Base-by-base conservation (phyloP, 2,329 filamentous ascomycete species). In the Hymenoscyphus linearis region DNA sequence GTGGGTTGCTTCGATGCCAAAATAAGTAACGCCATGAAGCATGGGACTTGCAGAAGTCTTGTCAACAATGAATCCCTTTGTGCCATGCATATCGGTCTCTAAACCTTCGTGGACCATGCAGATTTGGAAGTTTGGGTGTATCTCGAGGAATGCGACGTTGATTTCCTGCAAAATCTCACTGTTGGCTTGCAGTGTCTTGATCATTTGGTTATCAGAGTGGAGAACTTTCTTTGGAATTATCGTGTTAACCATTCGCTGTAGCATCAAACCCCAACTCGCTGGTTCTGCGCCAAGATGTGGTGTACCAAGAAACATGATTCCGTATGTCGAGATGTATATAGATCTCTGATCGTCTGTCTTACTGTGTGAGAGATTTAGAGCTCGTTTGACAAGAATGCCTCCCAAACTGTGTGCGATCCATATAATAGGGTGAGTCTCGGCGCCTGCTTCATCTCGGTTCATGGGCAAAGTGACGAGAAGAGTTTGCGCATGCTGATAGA, bases 71-170 rank as follows among this genome's bases (percentile, higher is more conserved):
- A 89, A 76, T 58, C 80, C 70, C 69, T 77, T 85, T 0, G 84
- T 84, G 2, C 84, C 85, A 66, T 83, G 87, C 37, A 91, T 68
- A 65, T 90, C 84, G 0, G 87, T 90, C 64, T 86, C 87, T 66
- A 87, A 84, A 53, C 86, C 87, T 70, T 93, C 89, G 60, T 91
- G 88, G 40, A 86, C 89, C 81, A 91, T 90, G 68, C 89, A 88
- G 57, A 92, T 85, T 65, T 85, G 82, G 70, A 90, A 91, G 1
- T 85, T 80, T 60, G 85, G 82, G 64, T 89, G 85, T 31, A 91
- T 85, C 57, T 91, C 85, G 18, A 87, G 78, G 66, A 93, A 93
- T 61, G 87, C 81, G 57, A 79, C 83, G 72, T 90, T 91, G 73
- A 93, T 91, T 63, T 87, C 86, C 68, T 88, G 84, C 4, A 93